Percentiles rank a stretch among this genome's conserved stretches.
These are phyloP conservation scores for Clonostachys sp. DNA, from an alignment of 2,329 filamentous ascomycete genomes.

Conservation along the genomic window DNA sequence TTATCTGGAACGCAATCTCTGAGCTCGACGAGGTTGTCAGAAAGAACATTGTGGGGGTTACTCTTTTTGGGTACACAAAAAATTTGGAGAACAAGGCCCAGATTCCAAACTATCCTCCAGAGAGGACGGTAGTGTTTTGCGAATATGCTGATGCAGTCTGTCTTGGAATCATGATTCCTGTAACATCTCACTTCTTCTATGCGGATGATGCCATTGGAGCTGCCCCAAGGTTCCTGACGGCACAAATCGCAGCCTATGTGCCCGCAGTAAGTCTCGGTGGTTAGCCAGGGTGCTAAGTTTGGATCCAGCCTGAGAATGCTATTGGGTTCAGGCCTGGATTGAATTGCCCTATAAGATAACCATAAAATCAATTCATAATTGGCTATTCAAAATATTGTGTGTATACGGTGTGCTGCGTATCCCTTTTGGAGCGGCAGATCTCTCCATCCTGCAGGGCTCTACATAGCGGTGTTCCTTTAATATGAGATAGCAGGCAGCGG, in stretches of 20 bases:
- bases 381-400: too few relatives aligned
- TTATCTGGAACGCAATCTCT: constrained; percentile 30
- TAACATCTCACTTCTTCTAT: constrained; percentile 25
- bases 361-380: too few relatives aligned
- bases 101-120: constrained; percentile 28
- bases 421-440: too few relatives aligned
- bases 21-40: constrained; percentile 19
- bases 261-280: too few relatives aligned
- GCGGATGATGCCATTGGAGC: constrained; percentile 5
- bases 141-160: constrained; percentile 26
- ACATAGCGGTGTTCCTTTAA: too few relatives aligned
- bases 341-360: too few relatives aligned
- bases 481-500: too few relatives aligned
- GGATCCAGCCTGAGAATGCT: too few relatives aligned
- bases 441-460: too few relatives aligned
- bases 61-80: constrained; percentile 35
- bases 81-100: constrained; percentile 31
- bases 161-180: constrained; percentile 25
- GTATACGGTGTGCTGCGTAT: too few relatives aligned
- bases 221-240: constrained; percentile 15
- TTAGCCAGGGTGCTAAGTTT: too few relatives aligned
- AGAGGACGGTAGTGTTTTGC: constrained; percentile 29
- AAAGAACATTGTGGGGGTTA: constrained; percentile 26
- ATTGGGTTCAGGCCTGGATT: too few relatives aligned
- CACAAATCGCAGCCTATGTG: constrained; percentile 5